Percentiles rank a stretch among this genome's conserved stretches.
These are phyloP conservation scores for Pezicula rhizophila DNA, from an alignment of 2,329 filamentous ascomycete genomes.

Conservation along the genomic window DNA sequence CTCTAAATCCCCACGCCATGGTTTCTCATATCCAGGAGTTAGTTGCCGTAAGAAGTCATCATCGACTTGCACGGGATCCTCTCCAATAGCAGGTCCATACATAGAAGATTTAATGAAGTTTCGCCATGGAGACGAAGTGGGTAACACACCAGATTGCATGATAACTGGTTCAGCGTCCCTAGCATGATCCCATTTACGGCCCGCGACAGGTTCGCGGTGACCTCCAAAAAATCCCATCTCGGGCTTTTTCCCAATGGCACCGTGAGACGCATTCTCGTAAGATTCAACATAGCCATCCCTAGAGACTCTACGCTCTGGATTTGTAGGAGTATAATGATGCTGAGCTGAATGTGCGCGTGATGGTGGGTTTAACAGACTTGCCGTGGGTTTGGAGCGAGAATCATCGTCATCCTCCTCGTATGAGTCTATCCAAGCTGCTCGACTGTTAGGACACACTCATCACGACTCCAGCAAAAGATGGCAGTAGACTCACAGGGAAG, in stretches of 20 bases:
- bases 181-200: slow-evolving; percentile 29
- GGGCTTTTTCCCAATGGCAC: slow-evolving; percentile 15
- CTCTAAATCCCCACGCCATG: slow-evolving; percentile 28
- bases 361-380: slow-evolving; percentile 18
- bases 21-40: slow-evolving; percentile 27
- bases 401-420: slow-evolving; percentile 22
- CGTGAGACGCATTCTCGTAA: slow-evolving; percentile 17
- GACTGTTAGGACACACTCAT: slow-evolving; percentile 6
- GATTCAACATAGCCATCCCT: slow-evolving; percentile 26
- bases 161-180: slow-evolving; percentile 29
- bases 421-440: slow-evolving; percentile 27
- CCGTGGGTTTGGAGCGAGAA: slow-evolving; percentile 10
- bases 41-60: slow-evolving; percentile 20
- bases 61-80: slow-evolving; percentile 23
- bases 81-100: slow-evolving; percentile 21
- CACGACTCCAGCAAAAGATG: not conserved
- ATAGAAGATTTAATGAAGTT: slow-evolving; percentile 25
- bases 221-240: slow-evolving; percentile 27
- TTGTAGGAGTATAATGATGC: slow-evolving; percentile 19
- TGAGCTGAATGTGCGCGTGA: slow-evolving; percentile 21
- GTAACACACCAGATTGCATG: slow-evolving; percentile 16
- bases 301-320: slow-evolving; percentile 18
- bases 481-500: slow-evolving; percentile 21
- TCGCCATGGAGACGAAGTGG: slow-evolving; percentile 22
- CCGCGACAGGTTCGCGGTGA: slow-evolving; percentile 24